Percentiles rank a stretch among this genome's conserved stretches.
phyloP scores from a whole-genome alignment of 352 stramenopile genomes.

The Thalassiosira oceanica region DNA sequence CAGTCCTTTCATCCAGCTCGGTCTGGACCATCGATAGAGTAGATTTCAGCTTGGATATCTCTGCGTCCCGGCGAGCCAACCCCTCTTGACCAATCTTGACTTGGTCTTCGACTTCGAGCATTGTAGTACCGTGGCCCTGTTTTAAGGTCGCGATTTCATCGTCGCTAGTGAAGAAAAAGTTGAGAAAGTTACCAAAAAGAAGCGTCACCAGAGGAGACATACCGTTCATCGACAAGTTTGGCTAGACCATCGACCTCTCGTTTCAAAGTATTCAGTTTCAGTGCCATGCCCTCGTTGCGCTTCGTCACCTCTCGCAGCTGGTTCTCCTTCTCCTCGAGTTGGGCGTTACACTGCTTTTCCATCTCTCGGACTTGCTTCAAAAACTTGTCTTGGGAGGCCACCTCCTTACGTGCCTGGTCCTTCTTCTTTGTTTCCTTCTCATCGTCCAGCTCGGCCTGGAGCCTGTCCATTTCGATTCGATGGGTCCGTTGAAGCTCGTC shows the following conservation, averaged over 20 bases:
- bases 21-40: constrained; percentile 31
- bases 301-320: constrained; percentile 40
- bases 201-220: constrained; percentile 9
- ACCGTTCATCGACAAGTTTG: constrained; percentile 60
- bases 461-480: constrained; percentile 42
- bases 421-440: constrained; percentile 43
- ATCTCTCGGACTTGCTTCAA: constrained; percentile 47
- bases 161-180: constrained; percentile 24
- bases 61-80: constrained; percentile 33
- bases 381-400: constrained; percentile 48
- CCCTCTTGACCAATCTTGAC: constrained; percentile 41
- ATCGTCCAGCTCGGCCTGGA: constrained; percentile 17
- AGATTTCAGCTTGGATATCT: constrained; percentile 42
- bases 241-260: constrained; percentile 58
- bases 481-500: constrained; percentile 50
- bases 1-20: constrained; percentile 46
- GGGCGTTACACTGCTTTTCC: constrained; percentile 40
- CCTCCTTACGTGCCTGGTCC: constrained; percentile 25
- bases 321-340: constrained; percentile 46
- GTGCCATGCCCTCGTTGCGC: constrained; percentile 46
- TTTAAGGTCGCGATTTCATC: constrained; percentile 55
- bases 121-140: constrained; percentile 46
- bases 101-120: constrained; percentile 48
- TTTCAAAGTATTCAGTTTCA: constrained; percentile 62
- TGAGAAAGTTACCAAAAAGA: neutral